Percentiles rank a stretch among this genome's conserved stretches.
Evolutionary conservation across 2,329 filamentous ascomycete genomes (phyloP).

Genomic region (Pseudogymnoascus sp.): DNA sequence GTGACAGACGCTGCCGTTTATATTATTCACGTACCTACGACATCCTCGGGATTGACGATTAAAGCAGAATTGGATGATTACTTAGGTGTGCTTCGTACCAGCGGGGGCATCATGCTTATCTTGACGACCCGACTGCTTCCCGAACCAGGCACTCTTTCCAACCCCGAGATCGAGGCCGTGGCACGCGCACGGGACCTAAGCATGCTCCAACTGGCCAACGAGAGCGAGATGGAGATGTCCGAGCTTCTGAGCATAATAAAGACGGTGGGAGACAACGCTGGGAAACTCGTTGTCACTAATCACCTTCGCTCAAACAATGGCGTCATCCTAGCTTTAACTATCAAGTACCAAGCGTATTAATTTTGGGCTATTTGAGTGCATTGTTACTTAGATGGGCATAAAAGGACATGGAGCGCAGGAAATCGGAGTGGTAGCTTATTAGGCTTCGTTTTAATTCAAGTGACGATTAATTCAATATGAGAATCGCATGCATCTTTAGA

Average conservation of each 20-base stretch:
- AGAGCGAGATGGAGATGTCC: conserved; percentile 23
- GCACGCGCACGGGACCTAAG: conserved; percentile 27
- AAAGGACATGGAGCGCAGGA: neutral
- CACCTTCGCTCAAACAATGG: conserved; percentile 17
- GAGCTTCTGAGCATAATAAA: conserved; percentile 27
- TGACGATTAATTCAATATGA: neutral
- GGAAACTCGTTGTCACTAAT: conserved; percentile 22
- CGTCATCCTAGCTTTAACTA: conserved; percentile 17
- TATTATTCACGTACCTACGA: conserved; percentile 25
- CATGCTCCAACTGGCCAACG: conserved; percentile 26
- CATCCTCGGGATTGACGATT: conserved; percentile 15
- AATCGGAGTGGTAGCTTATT: neutral
- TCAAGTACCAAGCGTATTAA: conserved; percentile 18
- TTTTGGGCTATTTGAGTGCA: neutral
- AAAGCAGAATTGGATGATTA: conserved; percentile 28
- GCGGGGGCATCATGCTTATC: conserved; percentile 23
- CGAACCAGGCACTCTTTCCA: conserved; percentile 18
- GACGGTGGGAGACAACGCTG: conserved; percentile 21
- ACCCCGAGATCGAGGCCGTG: conserved; percentile 19
- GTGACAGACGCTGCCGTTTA: conserved; percentile 30
- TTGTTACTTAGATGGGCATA: neutral
- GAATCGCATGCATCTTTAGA: no score
- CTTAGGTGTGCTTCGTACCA: conserved; percentile 26
- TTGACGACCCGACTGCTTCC: conserved; percentile 23
- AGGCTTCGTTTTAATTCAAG: neutral